phyloP scores from a whole-genome alignment of 768 basidiomycete genomes.

The Leucogyrophana mollusca region DNA sequence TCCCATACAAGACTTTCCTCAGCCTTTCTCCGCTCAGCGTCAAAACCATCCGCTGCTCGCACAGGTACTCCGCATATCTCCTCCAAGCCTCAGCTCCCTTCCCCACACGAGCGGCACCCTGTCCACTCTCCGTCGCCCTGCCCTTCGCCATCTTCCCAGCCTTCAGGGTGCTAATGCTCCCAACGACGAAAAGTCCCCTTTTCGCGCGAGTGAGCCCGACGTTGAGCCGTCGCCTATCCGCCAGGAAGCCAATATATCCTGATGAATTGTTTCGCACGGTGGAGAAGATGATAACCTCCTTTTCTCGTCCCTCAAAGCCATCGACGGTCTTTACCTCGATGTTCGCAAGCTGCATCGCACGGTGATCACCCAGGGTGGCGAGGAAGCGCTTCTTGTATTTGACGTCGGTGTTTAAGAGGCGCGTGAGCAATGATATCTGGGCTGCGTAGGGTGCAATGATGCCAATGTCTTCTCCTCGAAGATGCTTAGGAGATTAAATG shows the following conservation, averaged over 20 bases:
- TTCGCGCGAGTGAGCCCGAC: constrained; percentile 90
- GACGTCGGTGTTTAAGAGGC: constrained; percentile 57
- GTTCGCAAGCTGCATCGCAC: constrained; percentile 59
- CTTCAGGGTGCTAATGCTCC: constrained; percentile 65
- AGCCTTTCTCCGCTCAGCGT: constrained; percentile 43
- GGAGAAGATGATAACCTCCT: constrained; percentile 89
- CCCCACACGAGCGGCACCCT: constrained; percentile 23
- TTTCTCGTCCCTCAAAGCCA: constrained; percentile 92
- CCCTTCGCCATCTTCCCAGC: constrained; percentile 38
- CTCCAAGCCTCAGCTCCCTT: constrained; percentile 58
- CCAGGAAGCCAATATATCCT: constrained; percentile 86
- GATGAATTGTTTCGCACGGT: constrained; percentile 80
- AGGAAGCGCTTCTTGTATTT: constrained; percentile 54
- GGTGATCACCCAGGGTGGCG: constrained; percentile 58
- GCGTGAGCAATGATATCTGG: constrained; percentile 75
- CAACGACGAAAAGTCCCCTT: constrained; percentile 80
- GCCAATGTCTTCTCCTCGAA: constrained; percentile 78
- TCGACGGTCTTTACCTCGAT: constrained; percentile 93
- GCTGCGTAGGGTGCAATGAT: constrained; percentile 92
- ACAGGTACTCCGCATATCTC: constrained; percentile 58
- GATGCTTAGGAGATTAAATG: constrained; percentile 36
- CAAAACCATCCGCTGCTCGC: constrained; percentile 51
- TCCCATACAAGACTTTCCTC: constrained; percentile 31
- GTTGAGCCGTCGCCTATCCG: constrained; percentile 82
- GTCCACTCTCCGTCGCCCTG: constrained; percentile 9